These are phyloP conservation scores for Geoglossum glabrum DNA, from an alignment of 495 filamentous ascomycete genomes.

Conservation along the genomic window DNA sequence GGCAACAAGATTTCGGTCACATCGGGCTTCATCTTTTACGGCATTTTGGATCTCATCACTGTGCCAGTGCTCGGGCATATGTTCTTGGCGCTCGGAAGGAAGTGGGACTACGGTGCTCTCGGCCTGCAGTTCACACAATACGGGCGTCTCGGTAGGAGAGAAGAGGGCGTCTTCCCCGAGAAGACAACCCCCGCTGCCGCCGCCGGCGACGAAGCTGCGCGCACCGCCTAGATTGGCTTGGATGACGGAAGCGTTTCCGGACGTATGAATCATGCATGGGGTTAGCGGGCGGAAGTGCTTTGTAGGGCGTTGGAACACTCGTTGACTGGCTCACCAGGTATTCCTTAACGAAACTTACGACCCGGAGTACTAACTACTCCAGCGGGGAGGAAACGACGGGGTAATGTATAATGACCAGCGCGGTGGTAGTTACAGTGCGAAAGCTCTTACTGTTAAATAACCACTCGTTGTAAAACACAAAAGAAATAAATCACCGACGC, in stretches of 20 bases:
- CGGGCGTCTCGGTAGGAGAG: neutral
- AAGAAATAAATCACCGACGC: no score
- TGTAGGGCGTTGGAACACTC: neutral
- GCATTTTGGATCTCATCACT: constrained; percentile 39
- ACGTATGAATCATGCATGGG: neutral
- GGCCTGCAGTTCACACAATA: neutral
- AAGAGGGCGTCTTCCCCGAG: neutral
- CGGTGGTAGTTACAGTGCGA: neutral
- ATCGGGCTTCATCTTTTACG: constrained; percentile 48
- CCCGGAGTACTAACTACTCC: neutral
- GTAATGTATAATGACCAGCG: neutral
- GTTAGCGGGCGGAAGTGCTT: neutral
- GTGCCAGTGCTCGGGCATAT: constrained; percentile 33
- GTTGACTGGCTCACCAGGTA: neutral
- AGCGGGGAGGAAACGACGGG: neutral
- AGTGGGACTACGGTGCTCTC: neutral
- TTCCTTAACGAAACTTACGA: neutral
- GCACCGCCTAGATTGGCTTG: neutral
- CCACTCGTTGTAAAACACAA: neutral
- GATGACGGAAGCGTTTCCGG: neutral
- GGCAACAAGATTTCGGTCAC: constrained; percentile 45
- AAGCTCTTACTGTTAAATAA: neutral
- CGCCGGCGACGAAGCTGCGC: neutral
- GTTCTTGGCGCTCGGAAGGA: constrained; percentile 15
- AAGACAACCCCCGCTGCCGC: neutral